Evolutionary conservation across 2,329 filamentous ascomycete species (phyloP).

Genomic region (Fusarium falciforme): DNA sequence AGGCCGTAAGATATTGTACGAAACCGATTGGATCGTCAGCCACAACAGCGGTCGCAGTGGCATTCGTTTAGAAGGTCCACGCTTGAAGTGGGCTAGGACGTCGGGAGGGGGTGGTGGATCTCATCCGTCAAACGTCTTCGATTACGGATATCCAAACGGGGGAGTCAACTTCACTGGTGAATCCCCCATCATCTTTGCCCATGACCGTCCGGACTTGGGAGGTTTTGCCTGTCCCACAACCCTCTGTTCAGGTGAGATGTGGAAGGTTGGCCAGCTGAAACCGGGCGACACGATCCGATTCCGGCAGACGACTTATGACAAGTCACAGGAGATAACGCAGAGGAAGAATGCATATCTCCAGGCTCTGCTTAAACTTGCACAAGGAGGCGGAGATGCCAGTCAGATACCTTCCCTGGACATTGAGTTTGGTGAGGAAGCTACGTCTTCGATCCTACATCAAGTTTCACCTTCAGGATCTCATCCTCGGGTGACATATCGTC

Average conservation of each 20-base stretch:
- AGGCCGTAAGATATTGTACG: background rate
- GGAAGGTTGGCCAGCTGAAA: slow-evolving; percentile 51
- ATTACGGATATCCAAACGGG: slow-evolving; percentile 31
- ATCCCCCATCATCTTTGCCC: slow-evolving; percentile 48
- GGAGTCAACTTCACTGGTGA: slow-evolving; percentile 52
- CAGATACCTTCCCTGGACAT: background rate
- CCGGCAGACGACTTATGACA: slow-evolving; percentile 54
- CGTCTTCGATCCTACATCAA: background rate
- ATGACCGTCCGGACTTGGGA: slow-evolving; percentile 48
- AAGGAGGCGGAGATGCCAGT: background rate
- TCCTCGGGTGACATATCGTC: background rate
- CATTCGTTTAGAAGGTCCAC: slow-evolving; percentile 69
- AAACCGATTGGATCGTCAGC: background rate
- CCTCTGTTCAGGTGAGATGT: slow-evolving; percentile 48
- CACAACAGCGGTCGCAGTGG: slow-evolving; percentile 57
- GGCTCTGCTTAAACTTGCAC: background rate
- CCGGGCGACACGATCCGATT: slow-evolving; percentile 42
- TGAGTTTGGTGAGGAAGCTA: background rate
- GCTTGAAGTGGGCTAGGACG: slow-evolving; percentile 67
- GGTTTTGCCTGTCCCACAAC: slow-evolving; percentile 47
- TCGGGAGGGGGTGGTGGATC: slow-evolving; percentile 72
- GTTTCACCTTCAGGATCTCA: background rate
- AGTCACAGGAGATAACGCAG: background rate
- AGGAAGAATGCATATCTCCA: background rate
- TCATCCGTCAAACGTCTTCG: slow-evolving; percentile 64